Percentiles rank a stretch among this genome's conserved stretches.
phyloP scores from a whole-genome alignment of 768 basidiomycete species.

The Suillus discolor region DNA sequence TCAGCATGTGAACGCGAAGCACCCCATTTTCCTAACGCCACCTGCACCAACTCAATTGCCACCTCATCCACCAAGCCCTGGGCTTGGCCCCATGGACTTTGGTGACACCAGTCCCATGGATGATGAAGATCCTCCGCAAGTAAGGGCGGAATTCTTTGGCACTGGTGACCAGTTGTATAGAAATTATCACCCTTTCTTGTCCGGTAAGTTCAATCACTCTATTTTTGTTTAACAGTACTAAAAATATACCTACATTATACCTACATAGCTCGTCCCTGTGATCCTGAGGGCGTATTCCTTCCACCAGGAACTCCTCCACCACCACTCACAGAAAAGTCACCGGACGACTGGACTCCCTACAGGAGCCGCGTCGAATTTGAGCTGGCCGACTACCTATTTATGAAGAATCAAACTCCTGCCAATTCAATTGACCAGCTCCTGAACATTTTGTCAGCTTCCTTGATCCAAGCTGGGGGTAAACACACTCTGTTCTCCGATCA shows the following conservation, averaged over 20 bases:
- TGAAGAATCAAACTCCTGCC: slow-evolving; percentile 22
- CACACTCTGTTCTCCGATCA: slow-evolving; percentile 25
- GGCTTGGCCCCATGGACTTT: too few relatives aligned
- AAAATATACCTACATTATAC: too few relatives aligned
- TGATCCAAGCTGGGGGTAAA: slow-evolving; percentile 11
- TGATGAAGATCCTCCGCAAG: too few relatives aligned
- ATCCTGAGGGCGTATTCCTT: slow-evolving; percentile 7
- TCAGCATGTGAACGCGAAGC: too few relatives aligned
- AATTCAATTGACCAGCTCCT: slow-evolving; percentile 16
- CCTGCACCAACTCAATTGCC: too few relatives aligned
- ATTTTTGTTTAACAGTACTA: too few relatives aligned
- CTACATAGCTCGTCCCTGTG: slow-evolving; percentile 10
- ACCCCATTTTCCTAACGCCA: too few relatives aligned
- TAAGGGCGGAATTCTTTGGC: too few relatives aligned
- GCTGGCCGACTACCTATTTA: slow-evolving; percentile 22
- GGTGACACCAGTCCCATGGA: too few relatives aligned
- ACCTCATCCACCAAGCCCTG: too few relatives aligned
- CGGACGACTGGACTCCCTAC: slow-evolving; percentile 18
- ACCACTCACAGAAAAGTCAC: neutral
- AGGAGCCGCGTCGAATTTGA: slow-evolving; percentile 18
- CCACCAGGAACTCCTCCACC: slow-evolving; percentile 10
- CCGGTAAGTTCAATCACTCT: neutral
- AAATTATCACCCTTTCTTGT: slow-evolving; percentile 11
- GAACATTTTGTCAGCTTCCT: slow-evolving; percentile 4
- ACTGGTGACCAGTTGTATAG: too few relatives aligned